Evolutionary conservation across 2,329 filamentous ascomycete species (phyloP), one percentile per base, ranked within the genome.

Genomic region (Fusarium albosuccineum): DNA sequence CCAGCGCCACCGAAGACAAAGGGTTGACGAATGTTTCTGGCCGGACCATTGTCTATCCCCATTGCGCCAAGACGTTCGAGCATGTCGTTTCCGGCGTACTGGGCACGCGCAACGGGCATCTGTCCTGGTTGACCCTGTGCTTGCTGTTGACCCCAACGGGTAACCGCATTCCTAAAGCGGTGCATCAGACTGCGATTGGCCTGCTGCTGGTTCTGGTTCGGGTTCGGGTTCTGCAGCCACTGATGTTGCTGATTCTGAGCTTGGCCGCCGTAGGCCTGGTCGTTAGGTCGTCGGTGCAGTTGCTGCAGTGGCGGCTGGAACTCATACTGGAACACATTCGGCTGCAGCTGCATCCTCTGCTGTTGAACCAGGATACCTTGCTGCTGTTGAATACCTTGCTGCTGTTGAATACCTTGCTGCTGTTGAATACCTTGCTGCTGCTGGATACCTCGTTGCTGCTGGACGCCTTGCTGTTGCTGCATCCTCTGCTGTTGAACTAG

Each of bases 81-180:
- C 50, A 37, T 14, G 10, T 34, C 22, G 29, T 27, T 9, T 6
- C 26, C n/a, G 14, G 26, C 5, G 10, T 50, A 34, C n/a, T 17
- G 13, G 29, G 10, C 36, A 33, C 11, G 30, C 11, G 9, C 30
- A 22, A 14, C 22, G 41, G n/a, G 33, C 11, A 13, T 13, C n/a
- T 57, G 57, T 16, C 4, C 44, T 39, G 3, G 37, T 6, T 41
- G 49, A 29, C 10, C 9, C 13, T 33, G 48, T 7, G 7, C 17
- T 17, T 6, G 14, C 10, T 30, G n/a, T 41, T 10, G 30, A 7
- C 33, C 30, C n/a, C 52, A 34, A 30, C 55, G 44, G 17, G 22
- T 49, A 45, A 34, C 51, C 17, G 39, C 50, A 45, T 57, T 48
- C 34, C 37, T 61, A 27, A 63, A 3, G 37, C 29, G 49, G 14